Conservation (phyloP, 352 stramenopile genomes). For the Peronospora belbahrii region DNA sequence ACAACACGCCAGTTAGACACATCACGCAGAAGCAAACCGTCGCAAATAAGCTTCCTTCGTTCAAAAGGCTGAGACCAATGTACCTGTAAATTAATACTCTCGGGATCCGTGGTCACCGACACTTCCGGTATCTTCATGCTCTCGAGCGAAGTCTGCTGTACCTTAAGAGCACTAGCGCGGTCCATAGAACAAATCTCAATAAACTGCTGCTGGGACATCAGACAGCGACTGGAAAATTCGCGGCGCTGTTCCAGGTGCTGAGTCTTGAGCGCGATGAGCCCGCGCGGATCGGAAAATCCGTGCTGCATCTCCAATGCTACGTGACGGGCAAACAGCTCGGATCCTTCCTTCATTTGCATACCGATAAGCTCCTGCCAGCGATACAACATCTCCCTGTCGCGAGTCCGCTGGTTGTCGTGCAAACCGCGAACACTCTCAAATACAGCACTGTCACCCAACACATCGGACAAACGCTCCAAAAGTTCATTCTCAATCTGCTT, state of each 20-base stretch:
- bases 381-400: conserved; percentile 63
- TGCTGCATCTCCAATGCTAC: conserved; percentile 39
- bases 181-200: conserved; percentile 71
- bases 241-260: conserved; percentile 55
- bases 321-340: conserved; percentile 56
- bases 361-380: conserved; percentile 72
- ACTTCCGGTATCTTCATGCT: conserved; percentile 74
- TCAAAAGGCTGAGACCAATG: not conserved
- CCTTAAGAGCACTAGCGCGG: conserved; percentile 44
- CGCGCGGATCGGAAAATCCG: conserved; percentile 33
- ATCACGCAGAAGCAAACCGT: not conserved
- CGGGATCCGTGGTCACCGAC: conserved; percentile 39
- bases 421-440: conserved; percentile 63
- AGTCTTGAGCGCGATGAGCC: conserved; percentile 49
- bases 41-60: not conserved
- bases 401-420: conserved; percentile 45
- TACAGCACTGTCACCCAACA: conserved; percentile 52
- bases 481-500: conserved; percentile 44
- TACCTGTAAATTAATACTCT: conserved; percentile 47
- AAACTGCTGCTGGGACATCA: conserved; percentile 72
- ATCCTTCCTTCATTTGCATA: conserved; percentile 81
- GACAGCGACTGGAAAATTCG: conserved; percentile 59
- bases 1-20: conserved; percentile 4
- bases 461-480: conserved; percentile 50
- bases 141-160: conserved; percentile 61